These are phyloP conservation scores for Juncus effusus DNA, from an alignment of 176 grass and related monocot genomes.

Conservation along the genomic window DNA sequence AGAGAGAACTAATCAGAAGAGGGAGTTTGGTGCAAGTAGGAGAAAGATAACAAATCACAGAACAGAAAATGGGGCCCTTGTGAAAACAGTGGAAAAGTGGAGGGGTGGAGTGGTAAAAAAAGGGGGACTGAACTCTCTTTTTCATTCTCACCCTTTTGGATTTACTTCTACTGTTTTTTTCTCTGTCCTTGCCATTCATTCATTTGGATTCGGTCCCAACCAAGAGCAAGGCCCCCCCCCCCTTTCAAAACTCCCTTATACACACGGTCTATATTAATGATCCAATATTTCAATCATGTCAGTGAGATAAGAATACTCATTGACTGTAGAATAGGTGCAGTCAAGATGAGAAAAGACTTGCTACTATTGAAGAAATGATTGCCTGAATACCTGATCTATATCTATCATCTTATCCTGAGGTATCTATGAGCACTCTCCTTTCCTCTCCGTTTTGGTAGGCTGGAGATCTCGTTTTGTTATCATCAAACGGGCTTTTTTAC, in stretches of 20 bases:
- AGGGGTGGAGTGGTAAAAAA: slow-evolving; percentile 17
- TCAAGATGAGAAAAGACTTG: background rate
- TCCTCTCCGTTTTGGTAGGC: background rate
- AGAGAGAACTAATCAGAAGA: too few species aligned
- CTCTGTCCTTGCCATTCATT: slow-evolving; percentile 26
- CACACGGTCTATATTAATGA: background rate
- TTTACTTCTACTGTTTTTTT: slow-evolving; percentile 28
- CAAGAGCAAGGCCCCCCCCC: background rate
- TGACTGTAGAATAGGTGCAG: background rate
- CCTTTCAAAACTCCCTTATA: background rate
- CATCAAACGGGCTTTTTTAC: too few species aligned
- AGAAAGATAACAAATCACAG: slow-evolving; percentile 1
- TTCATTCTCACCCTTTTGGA: slow-evolving; percentile 19
- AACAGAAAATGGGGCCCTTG: background rate
- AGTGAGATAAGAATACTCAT: too few species aligned
- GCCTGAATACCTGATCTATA: slow-evolving; percentile 23
- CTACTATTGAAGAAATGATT: slow-evolving; percentile 30
- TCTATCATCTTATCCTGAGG: slow-evolving; percentile 27
- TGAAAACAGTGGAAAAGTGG: slow-evolving; percentile 19
- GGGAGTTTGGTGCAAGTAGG: background rate
- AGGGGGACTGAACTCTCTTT: slow-evolving; percentile 9
- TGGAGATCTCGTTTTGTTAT: background rate
- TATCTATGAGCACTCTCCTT: slow-evolving; percentile 2
- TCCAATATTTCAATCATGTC: background rate
- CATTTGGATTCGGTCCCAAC: slow-evolving; percentile 20